phyloP scores from a whole-genome alignment of 2,329 filamentous ascomycete species.

The Penicillium sclerotigenum region DNA sequence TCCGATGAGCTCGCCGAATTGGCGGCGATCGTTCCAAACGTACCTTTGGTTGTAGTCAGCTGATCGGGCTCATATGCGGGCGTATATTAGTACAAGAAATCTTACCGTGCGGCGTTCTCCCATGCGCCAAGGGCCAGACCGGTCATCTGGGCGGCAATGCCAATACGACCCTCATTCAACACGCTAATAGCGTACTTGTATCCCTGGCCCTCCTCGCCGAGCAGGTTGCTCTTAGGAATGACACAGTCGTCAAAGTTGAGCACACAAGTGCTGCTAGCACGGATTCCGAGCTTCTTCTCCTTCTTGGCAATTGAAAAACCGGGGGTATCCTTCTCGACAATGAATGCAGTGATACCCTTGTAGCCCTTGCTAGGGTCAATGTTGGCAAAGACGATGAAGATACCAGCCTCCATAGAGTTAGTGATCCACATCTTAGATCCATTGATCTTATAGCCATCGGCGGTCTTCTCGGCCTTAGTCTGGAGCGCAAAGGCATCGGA shows the following conservation, averaged over 20 bases:
- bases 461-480: constrained; percentile 82
- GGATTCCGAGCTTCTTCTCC: constrained; percentile 99
- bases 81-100: constrained; percentile 3
- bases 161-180: constrained; percentile 94
- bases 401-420: constrained; percentile 86
- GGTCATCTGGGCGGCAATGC: constrained; percentile 98
- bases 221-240: constrained; percentile 79
- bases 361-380: constrained; percentile 88
- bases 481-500: constrained; percentile 94
- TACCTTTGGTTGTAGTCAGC: constrained; percentile 54
- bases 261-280: constrained; percentile 92
- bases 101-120: constrained; percentile 81
- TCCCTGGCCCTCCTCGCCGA: constrained; percentile 84
- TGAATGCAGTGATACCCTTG: constrained; percentile 93
- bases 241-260: constrained; percentile 96
- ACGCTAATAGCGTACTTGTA: constrained; percentile 97
- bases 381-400: constrained; percentile 99
- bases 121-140: constrained; percentile 90
- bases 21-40: constrained; percentile 96
- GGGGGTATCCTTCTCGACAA: constrained; percentile 83
- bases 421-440: constrained; percentile 99
- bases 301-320: constrained; percentile 98
- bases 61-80: background rate
- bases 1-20: constrained; percentile 90
- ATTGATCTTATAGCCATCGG: constrained; percentile 78